Evolutionary conservation across 2,329 filamentous ascomycete species (phyloP), one percentile per base, ranked within the genome.

Genomic region (Cladosporium sp.): DNA sequence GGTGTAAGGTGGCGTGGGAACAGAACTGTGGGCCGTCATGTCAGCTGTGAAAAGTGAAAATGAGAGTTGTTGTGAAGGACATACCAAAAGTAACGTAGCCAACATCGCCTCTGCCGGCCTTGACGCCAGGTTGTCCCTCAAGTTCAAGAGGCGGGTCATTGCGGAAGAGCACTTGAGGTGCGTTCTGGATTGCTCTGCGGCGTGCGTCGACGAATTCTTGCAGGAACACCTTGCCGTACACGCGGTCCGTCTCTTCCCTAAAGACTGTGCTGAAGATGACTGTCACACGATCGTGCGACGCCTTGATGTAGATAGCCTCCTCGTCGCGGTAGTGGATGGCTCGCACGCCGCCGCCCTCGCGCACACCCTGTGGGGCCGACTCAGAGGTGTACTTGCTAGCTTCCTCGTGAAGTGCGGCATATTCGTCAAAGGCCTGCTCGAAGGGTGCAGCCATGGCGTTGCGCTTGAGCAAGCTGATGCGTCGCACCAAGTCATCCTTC

Each of bases 211-310:
- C 96, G 71, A 99, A 99, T 80, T 99, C 95, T 82, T 97, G 93
- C 73, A 99, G 88, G 78, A 99, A 99, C 15, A 99, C 93, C 82
- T 97, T 98, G 73, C 95, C 95, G 75, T 96, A 99, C 66, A 99
- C 92, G 68, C 94, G 86, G 78, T 99, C 95, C 64, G 96, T 99
- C 82, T 99, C 96, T 78, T 99, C 96, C 66, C 92, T 87, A 85
- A 99, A 99, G 62, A 98, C 88, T 51, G 95, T 99, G 81, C 93
- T 97, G 85, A 99, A 99, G 76, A 99, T 99, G 75, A 99, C 93
- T 0, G 96, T 99, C 62, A 99, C 95, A 75, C 95, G 89, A 78
- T 99, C 95, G 82, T 96, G 91, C 79, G 92, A 96, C 68, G 95
- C 94, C 83, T 99, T 98, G 83, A 99, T 90, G 80, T 96, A 99